Evolutionary conservation across 768 basidiomycete genomes (phyloP), one percentile per base, ranked within the genome.

Genomic region (Hygrophorus russula): DNA sequence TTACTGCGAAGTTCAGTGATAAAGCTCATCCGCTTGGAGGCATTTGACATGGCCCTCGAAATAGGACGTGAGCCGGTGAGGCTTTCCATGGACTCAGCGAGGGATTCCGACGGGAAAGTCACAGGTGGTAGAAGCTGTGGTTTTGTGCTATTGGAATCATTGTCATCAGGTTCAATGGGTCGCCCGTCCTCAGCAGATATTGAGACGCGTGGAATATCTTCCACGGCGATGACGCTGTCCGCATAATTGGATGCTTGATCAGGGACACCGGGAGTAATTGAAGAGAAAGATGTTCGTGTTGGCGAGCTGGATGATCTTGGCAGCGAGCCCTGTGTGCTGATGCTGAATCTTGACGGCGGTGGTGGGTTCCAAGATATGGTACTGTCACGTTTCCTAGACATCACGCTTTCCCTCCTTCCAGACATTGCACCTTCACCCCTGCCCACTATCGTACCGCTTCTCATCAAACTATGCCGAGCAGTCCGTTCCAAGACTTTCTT

Each of bases 401-500:
- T 15, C 37, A 19, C 15, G 37, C 37, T 39, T 24, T 59, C 39
- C 29, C 42, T 33, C 30, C 14, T 36, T 13, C 36, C 44, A 8
- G 58, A 57, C 15, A n/a, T n/a, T n/a, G n/a, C n/a, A n/a, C n/a
- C n/a, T n/a, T 59, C 39, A 6, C 24, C 24, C 24, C 24, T 24
- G 24, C 24, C 24, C 7, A 24, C 3, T 24, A 24, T 24, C 7
- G 62, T 56, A 38, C 64, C 64, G 36, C 65, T 60, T 36, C 74
- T 68, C 71, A 93, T 76, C 74, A 96, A 88, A 55, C 88, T 92
- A 57, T 96, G 80, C 40, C 96, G 68, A 8, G 86, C 84, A 5
- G 89, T 90, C 40, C 91, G 81, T 59, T 85, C 76, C 32, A 99
- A 67, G 30, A 87, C 84, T 64, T 84, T 92, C 66, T 84, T 89